Base-by-base conservation (phyloP, 306 rosid species). In the Cucurbita ficifolia region DNA sequence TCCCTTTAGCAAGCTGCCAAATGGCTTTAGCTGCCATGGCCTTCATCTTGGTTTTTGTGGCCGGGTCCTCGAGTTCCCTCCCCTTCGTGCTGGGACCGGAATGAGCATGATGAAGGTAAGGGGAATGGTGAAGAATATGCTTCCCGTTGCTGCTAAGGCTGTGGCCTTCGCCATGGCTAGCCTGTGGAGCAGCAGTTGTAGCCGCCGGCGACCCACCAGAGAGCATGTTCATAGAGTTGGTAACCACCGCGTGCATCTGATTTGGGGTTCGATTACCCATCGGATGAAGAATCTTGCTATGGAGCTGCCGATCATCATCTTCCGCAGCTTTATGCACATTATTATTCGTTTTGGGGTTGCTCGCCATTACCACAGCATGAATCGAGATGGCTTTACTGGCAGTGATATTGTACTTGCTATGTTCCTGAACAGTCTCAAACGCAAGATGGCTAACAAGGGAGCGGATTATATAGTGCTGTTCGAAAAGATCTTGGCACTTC, bases 1-100 rank as follows among this genome's bases (percentile, higher is more conserved):
- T 94, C 8, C 82, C 95, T 75, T 76, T 86, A 5, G 96, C 87
- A n/a, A 94, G 83, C 6, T 75, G 82, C 88, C 96, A 86, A 22
- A 94, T 87, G 0, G 98, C 98, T 78, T 79, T 86, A 5, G 97
- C 97, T 11, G 98, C 88, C 96, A 86, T 90, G 52, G 92, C 98
- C 75, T 94, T 94, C 91, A 94, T 86, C 33, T 39, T 57, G 36
- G 95, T 85, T 85, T 94, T 94, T 3, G 86, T 90, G 18, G 75
- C 86, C 10, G 88, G 81, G 64, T 89, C 96, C 75, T 89, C 98
- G 46, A 48, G 55, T 46, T 90, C 98, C 78, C 96, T 84, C 14
- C 95, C 97, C 69, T 85, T 88, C 61, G 79, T 63, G 87, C 62
- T 84, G 39, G 86, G 65, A 35, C 90, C 96, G 1, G 91, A 83